Evolutionary conservation across 441 rosid genomes (phyloP).

Genomic region (Rhodomyrtus psidioides): DNA sequence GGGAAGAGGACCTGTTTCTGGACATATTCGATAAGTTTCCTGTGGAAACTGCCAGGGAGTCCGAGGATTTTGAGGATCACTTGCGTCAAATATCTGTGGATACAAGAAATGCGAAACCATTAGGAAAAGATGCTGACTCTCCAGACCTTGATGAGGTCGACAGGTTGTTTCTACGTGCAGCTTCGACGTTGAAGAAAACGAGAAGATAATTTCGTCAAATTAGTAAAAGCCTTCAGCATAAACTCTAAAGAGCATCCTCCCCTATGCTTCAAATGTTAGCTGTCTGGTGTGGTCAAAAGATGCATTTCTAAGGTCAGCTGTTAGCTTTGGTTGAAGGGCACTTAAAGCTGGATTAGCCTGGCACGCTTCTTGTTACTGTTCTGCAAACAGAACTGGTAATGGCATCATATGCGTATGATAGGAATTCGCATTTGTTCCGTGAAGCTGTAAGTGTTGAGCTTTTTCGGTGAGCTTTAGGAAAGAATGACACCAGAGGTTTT

Average conservation of each 20-base stretch:
- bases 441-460: background rate
- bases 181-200: conserved; percentile 62
- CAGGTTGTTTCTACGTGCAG: conserved; percentile 76
- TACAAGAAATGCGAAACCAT: conserved; percentile 15
- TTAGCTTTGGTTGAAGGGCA: background rate
- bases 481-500: background rate
- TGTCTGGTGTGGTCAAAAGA: background rate
- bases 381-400: background rate
- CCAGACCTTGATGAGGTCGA: conserved; percentile 81
- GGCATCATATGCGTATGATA: background rate
- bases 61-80: conserved; percentile 46
- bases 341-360: background rate
- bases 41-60: conserved; percentile 27
- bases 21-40: conserved; percentile 70
- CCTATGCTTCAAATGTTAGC: background rate
- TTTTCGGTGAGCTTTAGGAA: background rate
- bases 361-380: background rate
- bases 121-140: conserved; percentile 21
- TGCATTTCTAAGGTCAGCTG: background rate
- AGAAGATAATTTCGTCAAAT: conserved; percentile 19
- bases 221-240: too few species aligned
- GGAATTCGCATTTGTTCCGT: background rate
- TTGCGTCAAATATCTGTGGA: conserved; percentile 27
- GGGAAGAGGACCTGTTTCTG: conserved; percentile 52
- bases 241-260: background rate